Evolutionary conservation across 139 green algal genomes (phyloP), one percentile per base, ranked within the genome.

Genomic region (Micractinium conductrix): DNA sequence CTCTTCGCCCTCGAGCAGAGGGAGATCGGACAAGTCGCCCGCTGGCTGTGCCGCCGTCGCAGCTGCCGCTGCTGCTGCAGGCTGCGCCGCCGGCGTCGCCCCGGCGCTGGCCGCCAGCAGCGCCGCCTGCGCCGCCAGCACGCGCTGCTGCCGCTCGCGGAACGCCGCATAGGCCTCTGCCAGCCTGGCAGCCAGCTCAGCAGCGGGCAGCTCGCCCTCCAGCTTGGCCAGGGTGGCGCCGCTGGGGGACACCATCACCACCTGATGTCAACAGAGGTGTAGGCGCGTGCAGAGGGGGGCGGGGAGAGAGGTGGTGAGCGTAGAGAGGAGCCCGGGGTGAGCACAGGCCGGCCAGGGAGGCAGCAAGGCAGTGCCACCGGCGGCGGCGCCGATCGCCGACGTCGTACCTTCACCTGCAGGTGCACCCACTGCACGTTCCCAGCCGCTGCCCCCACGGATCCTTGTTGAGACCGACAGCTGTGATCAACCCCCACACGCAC

Each of bases 211-310:
- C 50, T 42, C 53, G 6, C 80, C 80, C 6, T 38, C 17, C 37
- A 80, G 35, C 37, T 44, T 42, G 7, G 70, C 70, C 28, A 85
- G 53, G 17, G 40, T 63, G 38, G 28, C 37, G 35, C 80, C 80
- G 4, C 26, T 26, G 2, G 80, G 80, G 4, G 80, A 63, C n/a
- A 85, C 80, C 68, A 85, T 63, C 44, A 74, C 80, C 50, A 85
- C 80, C 80, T 85, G 70, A 14, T 40, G 10, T 12, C 26, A 1
- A 73, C 6, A 28, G 35, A 35, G 40, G 38, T 21, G 38, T 14
- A 75, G 65, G 65, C 33, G 30, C n/a, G n/a, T n/a, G n/a, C n/a
- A n/a, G n/a, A n/a, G n/a, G n/a, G n/a, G n/a, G n/a, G n/a, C n/a
- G n/a, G n/a, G n/a, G n/a, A n/a, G n/a, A n/a, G n/a, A n/a, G n/a